Base-by-base conservation (phyloP, 257 asterid species). In the Salvia rosmarinus region DNA sequence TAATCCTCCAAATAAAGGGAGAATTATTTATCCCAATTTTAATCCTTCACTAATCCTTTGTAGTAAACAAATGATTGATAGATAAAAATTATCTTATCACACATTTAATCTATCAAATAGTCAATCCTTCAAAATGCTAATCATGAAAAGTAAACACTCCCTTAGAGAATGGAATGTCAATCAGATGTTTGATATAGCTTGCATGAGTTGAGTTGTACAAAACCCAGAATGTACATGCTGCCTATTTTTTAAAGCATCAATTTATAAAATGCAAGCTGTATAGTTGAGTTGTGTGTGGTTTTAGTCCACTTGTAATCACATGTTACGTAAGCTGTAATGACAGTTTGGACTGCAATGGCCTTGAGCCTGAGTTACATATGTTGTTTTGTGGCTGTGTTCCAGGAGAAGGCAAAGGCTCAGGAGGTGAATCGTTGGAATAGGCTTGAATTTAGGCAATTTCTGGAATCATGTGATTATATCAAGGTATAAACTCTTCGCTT, bases 341-440 rank as follows among this genome's bases (percentile, higher is more conserved):
- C 57, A 75, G 30, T 51, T 51, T 32, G 46, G 58, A 39, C 60
- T 67, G 42, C 42, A 30, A 40, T 64, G 35, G 58, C 56, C 52
- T 59, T 71, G 74, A 72, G 76, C 64, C 49, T 74, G 55, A 63
- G 62, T 44, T 58, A 54, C 21, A 5, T 62, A 55, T 63, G 51
- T 61, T 58, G 20, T 42, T 76, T 11, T 69, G 13, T 70, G 63
- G 47, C 51, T 47, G 59, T 40, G 49, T 72, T 80, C 78, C 88
- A 94, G 99, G 99, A 94, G 82, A 91, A 79, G 82, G 92, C 88
- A 71, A 89, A 87, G 87, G 99, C 96, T 64, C 90, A 88, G 75
- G 98, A 94, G 85, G 98, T 89, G 84, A 67, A 82, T 81, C 87
- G 91, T 28, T 84, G 71, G 71, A 89, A 86, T 74, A 88, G 86